phyloP scores from a whole-genome alignment of 2,329 filamentous ascomycete genomes.

The Phialophora expanda region DNA sequence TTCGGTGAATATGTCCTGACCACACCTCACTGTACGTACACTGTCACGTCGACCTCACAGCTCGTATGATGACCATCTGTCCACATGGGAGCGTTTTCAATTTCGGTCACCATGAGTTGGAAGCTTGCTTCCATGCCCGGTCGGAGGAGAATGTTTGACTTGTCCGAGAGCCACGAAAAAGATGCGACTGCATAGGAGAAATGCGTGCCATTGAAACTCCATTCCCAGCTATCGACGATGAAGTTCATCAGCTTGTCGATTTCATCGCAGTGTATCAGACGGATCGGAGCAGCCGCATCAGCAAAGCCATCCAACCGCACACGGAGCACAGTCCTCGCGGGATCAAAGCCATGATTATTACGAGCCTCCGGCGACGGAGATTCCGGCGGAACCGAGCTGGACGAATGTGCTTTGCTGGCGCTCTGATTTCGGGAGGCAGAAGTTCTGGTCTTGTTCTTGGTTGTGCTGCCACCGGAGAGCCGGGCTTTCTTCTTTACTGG shows the following conservation, averaged over 20 bases:
- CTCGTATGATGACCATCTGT: constrained; percentile 12
- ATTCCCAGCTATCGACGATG: constrained; percentile 30
- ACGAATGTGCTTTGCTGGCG: not conserved
- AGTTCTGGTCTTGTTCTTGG: constrained; percentile 17
- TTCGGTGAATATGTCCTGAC: not conserved
- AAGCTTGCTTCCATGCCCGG: constrained; percentile 29
- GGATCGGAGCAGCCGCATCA: constrained; percentile 21
- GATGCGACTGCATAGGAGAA: constrained; percentile 29
- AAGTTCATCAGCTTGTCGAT: constrained; percentile 30
- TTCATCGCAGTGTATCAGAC: constrained; percentile 20
- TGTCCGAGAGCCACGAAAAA: constrained; percentile 33
- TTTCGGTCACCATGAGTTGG: constrained; percentile 29
- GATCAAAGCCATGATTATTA: constrained; percentile 8
- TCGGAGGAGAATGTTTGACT: constrained; percentile 32
- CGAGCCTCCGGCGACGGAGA: not conserved
- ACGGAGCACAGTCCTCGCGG: constrained; percentile 14
- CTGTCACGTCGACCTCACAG: constrained; percentile 31
- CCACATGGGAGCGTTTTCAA: constrained; percentile 34
- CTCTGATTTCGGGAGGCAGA: not conserved
- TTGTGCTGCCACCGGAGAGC: constrained; percentile 9
- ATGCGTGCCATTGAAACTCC: constrained; percentile 23
- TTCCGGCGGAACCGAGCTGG: not conserved
- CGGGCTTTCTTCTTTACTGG: constrained; percentile 12
- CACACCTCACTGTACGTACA: constrained; percentile 21
- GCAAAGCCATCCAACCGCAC: constrained; percentile 30